Evolutionary conservation across 2,329 filamentous ascomycete species (phyloP).

Genomic region (Epichloe scottii): DNA sequence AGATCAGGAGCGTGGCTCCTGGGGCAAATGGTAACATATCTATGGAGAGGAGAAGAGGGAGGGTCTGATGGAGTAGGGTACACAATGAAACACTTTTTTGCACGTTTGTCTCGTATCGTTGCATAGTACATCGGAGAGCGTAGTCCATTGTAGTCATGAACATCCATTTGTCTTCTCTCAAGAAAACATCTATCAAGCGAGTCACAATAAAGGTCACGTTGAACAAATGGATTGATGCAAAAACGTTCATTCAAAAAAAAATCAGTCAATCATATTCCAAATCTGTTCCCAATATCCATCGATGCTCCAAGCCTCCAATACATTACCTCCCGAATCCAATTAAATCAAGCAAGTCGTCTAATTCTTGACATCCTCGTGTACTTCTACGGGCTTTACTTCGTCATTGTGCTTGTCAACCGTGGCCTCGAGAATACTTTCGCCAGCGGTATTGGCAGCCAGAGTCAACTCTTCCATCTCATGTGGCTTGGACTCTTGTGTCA

Average conservation of each 20-base stretch:
- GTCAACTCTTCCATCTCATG: slow-evolving; percentile 19
- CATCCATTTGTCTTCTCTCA: neutral
- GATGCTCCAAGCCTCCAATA: neutral
- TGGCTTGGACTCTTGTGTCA: neutral
- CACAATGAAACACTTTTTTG: neutral
- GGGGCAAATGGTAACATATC: slow-evolving; percentile 11
- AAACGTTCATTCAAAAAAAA: neutral
- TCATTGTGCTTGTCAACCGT: slow-evolving; percentile 23
- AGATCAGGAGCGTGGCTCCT: slow-evolving; percentile 16
- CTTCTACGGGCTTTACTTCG: slow-evolving; percentile 22
- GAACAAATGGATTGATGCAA: no score
- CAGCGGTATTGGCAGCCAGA: slow-evolving; percentile 28
- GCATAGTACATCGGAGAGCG: neutral
- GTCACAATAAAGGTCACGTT: neutral
- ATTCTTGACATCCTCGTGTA: slow-evolving; percentile 22
- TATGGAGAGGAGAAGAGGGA: neutral
- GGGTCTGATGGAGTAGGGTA: neutral
- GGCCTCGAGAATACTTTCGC: slow-evolving; percentile 30
- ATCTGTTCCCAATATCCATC: neutral
- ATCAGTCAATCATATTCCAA: neutral
- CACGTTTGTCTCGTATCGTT: neutral
- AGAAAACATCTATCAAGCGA: neutral
- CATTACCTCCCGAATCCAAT: neutral
- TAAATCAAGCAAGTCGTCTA: slow-evolving; percentile 6
- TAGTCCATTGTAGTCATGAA: neutral